phyloP scores from a whole-genome alignment of 306 rosid genomes.

The Begonia peltatifolia region DNA sequence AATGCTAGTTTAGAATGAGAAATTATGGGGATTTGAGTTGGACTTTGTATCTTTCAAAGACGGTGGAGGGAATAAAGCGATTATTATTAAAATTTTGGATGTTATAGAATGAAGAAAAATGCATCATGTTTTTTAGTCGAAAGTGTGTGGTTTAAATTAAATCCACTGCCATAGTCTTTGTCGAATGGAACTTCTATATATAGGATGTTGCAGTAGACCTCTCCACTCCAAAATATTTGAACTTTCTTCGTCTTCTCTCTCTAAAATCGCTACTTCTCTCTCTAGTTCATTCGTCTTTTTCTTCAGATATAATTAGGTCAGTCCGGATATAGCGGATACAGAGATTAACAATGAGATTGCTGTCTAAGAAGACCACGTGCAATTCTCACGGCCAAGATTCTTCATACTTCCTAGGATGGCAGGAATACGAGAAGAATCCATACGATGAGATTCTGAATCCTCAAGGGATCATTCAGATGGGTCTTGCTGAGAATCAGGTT shows the following conservation, averaged over 20 bases:
- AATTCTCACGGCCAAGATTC: slow-evolving; percentile 97
- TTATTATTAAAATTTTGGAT: slow-evolving; percentile 15
- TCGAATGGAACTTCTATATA: slow-evolving; percentile 12
- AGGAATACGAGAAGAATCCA: slow-evolving; percentile 80
- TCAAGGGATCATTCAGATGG: slow-evolving; percentile 92
- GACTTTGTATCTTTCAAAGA: no score
- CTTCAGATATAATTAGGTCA: background rate
- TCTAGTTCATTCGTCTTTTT: no score
- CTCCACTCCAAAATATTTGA: slow-evolving; percentile 11
- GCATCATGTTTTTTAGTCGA: slow-evolving; percentile 14
- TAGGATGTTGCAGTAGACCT: slow-evolving; percentile 12
- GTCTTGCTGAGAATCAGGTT: slow-evolving; percentile 96
- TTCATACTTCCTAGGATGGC: slow-evolving; percentile 90
- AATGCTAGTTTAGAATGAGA: background rate
- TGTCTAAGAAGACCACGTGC: slow-evolving; percentile 72
- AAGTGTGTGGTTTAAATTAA: background rate
- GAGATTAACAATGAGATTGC: slow-evolving; percentile 28
- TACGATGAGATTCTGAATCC: slow-evolving; percentile 49
- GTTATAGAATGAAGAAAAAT: background rate
- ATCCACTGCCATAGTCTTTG: background rate
- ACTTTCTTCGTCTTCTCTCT: background rate
- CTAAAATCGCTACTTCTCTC: background rate
- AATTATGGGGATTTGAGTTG: slow-evolving; percentile 9
- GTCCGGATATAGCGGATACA: background rate
- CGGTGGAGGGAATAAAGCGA: slow-evolving; percentile 34